Conservation (phyloP, 306 rosid species). For the Datisca glomerata region DNA sequence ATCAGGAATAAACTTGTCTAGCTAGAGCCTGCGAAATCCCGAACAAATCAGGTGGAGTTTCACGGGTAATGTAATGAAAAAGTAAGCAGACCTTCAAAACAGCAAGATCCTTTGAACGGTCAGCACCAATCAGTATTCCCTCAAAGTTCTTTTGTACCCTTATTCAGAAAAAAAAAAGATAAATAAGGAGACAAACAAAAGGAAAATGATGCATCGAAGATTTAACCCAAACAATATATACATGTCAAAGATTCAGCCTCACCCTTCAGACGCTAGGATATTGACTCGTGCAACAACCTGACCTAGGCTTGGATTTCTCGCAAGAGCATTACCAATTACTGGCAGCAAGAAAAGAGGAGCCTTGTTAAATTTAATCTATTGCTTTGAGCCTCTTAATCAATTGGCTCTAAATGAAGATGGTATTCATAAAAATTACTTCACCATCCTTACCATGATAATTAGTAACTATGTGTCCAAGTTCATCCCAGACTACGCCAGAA, state of each 20-base stretch:
- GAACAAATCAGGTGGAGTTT: neutral
- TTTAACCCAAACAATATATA: neutral
- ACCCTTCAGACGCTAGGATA: conserved; percentile 80
- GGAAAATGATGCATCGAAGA: neutral
- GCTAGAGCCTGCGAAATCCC: too few relatives aligned
- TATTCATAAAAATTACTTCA: conserved; percentile 1
- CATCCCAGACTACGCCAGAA: conserved; percentile 96
- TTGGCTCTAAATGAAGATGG: conserved; percentile 4
- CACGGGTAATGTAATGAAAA: neutral
- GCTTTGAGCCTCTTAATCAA: conserved; percentile 4
- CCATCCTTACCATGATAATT: conserved; percentile 83
- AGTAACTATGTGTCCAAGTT: conserved; percentile 84
- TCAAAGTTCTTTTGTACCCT: conserved; percentile 86
- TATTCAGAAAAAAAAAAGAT: conserved; percentile 9
- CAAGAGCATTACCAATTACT: conserved; percentile 90
- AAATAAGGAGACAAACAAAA: conserved; percentile 11
- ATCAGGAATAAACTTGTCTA: neutral
- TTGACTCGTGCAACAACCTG: conserved; percentile 91
- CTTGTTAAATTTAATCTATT: neutral
- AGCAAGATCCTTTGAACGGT: conserved; percentile 95
- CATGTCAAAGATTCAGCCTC: conserved; percentile 23
- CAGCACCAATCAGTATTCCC: conserved; percentile 87
- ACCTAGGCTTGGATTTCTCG: conserved; percentile 72
- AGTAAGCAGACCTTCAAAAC: conserved; percentile 52
- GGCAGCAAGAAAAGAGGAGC: conserved; percentile 15